These are phyloP conservation scores for Phytophthora chlamydospora DNA, from an alignment of 352 stramenopile species.

Conservation along the genomic window DNA sequence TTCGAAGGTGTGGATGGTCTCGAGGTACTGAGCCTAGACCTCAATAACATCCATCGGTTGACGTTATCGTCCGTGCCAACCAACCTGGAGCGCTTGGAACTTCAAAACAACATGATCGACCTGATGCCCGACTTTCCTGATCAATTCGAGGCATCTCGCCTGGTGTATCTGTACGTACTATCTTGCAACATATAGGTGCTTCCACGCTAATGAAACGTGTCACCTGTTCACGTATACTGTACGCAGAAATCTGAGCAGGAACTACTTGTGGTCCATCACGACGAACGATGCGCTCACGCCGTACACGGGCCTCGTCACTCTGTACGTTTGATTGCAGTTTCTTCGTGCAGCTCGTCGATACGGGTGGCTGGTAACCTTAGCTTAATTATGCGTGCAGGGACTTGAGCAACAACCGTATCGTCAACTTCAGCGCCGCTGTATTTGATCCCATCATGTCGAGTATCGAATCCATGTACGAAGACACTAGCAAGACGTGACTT, in stretches of 20 bases:
- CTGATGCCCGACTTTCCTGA: slow-evolving; percentile 57
- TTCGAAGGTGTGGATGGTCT: slow-evolving; percentile 56
- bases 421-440: slow-evolving; percentile 57
- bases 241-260: slow-evolving; percentile 64
- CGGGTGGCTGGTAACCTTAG: too few species aligned
- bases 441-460: slow-evolving; percentile 55
- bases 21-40: slow-evolving; percentile 44
- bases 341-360: too few species aligned
- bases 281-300: slow-evolving; percentile 53
- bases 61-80: slow-evolving; percentile 48
- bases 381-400: slow-evolving; percentile 35
- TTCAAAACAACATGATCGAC: slow-evolving; percentile 61
- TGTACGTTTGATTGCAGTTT: slow-evolving; percentile 41
- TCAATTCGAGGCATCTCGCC: slow-evolving; percentile 30
- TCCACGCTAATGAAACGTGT: too few species aligned
- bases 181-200: neutral
- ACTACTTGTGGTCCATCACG: slow-evolving; percentile 64
- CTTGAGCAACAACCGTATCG: slow-evolving; percentile 59
- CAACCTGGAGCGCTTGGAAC: slow-evolving; percentile 48
- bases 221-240: neutral
- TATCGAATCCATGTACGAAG: slow-evolving; percentile 59
- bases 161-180: slow-evolving; percentile 57
- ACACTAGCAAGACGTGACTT: neutral
- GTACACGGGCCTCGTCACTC: slow-evolving; percentile 45
- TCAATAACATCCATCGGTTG: slow-evolving; percentile 58